Conservation (phyloP, 2,329 filamentous ascomycete species). For the Talaromyces islandicus region DNA sequence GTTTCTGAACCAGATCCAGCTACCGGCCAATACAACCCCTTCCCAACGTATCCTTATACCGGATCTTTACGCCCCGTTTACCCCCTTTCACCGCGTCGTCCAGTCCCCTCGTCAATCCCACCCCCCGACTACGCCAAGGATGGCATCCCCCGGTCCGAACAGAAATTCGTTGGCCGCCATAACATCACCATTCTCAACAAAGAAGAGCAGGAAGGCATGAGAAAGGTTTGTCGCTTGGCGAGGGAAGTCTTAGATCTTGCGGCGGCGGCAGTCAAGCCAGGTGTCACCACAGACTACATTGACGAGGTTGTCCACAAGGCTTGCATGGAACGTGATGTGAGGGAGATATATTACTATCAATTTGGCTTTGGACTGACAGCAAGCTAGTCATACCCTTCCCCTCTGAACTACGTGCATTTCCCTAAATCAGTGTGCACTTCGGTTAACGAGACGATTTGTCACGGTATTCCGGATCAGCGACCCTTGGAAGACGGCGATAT, state of each 20-base stretch:
- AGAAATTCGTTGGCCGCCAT: constrained; percentile 62
- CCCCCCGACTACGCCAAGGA: constrained; percentile 83
- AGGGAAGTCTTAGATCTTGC: constrained; percentile 92
- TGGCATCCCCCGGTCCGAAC: constrained; percentile 65
- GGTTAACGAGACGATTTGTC: constrained; percentile 94
- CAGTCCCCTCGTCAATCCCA: constrained; percentile 71
- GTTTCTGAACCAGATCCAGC: constrained; percentile 88
- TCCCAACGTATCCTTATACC: constrained; percentile 78
- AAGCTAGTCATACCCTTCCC: constrained; percentile 80
- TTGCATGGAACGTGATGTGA: constrained; percentile 83
- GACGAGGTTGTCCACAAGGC: constrained; percentile 94
- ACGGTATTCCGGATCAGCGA: constrained; percentile 92
- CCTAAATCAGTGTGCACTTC: constrained; percentile 98
- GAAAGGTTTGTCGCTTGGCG: constrained; percentile 79
- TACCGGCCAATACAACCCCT: constrained; percentile 86
- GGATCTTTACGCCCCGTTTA: constrained; percentile 82
- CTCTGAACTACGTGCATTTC: constrained; percentile 91
- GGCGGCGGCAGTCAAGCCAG: constrained; percentile 75
- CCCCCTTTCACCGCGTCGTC: constrained; percentile 66
- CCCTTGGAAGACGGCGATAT: constrained; percentile 88
- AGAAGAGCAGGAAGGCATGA: constrained; percentile 80
- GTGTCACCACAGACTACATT: constrained; percentile 91
- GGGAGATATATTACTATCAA: constrained; percentile 24
- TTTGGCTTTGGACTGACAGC: constrained; percentile 12
- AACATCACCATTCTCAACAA: constrained; percentile 79